Evolutionary conservation across 345 rosid genomes (phyloP).

Genomic region (Abelmoschus esculentus): DNA sequence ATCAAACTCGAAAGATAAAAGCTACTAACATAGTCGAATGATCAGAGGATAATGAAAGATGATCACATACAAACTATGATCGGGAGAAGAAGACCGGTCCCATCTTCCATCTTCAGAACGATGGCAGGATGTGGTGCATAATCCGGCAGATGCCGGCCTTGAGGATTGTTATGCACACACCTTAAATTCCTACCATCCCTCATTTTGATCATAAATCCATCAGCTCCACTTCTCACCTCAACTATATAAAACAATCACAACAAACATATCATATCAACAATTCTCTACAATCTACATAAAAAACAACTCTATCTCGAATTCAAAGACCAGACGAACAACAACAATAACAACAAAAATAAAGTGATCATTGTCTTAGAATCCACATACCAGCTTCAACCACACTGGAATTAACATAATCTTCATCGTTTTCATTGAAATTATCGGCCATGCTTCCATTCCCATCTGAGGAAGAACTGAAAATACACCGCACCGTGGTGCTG

Average conservation of each 20-base stretch:
- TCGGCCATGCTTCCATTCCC: constrained; percentile 76
- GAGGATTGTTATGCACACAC: constrained; percentile 85
- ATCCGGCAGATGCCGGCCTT: constrained; percentile 73
- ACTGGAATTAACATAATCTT: constrained; percentile 73
- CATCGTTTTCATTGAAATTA: constrained; percentile 79
- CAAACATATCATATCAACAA: not conserved
- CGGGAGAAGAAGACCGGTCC: constrained; percentile 92
- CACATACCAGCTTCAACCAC: constrained; percentile 83
- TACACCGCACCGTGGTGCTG: constrained; percentile 40
- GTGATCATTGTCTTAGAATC: not conserved
- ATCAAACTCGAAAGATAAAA: constrained; percentile 2
- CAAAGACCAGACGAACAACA: not conserved
- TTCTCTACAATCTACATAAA: not conserved
- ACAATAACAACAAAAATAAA: not conserved
- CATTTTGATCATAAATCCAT: constrained; percentile 87
- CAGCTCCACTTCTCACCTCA: constrained; percentile 88
- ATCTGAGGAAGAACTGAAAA: constrained; percentile 78
- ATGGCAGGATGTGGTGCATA: constrained; percentile 92
- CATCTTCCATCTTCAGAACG: constrained; percentile 96
- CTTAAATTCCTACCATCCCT: constrained; percentile 84
- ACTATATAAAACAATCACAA: constrained; percentile 29
- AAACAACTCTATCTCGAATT: not conserved
- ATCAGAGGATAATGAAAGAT: not conserved
- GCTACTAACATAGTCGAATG: not conserved
- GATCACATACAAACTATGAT: constrained; percentile 77